Conservation (phyloP, 768 basidiomycete species). For the Agaricus blazei region DNA sequence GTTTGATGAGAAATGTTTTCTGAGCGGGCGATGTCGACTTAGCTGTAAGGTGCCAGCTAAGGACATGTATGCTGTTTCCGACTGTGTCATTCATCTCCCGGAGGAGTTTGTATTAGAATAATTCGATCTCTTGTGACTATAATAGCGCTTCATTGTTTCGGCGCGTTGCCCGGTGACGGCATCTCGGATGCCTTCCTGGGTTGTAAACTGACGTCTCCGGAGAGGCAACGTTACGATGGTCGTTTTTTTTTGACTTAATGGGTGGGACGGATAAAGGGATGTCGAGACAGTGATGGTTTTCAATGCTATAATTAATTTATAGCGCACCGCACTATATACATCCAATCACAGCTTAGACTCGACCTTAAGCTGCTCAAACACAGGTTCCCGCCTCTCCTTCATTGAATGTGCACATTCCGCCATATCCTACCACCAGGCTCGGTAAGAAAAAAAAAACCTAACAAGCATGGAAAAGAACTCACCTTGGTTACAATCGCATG, state of each 20-base stretch:
- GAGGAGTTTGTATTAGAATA: too few species aligned
- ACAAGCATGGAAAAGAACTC: background rate
- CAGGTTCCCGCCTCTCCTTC: conserved; percentile 24
- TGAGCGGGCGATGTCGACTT: too few species aligned
- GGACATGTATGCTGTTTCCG: background rate
- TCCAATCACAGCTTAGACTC: conserved; percentile 7
- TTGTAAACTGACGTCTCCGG: too few species aligned
- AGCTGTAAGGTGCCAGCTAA: background rate
- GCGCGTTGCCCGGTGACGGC: too few species aligned
- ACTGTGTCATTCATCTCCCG: background rate
- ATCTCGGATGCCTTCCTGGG: too few species aligned
- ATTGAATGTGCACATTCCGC: conserved; percentile 28
- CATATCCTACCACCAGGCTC: conserved; percentile 28
- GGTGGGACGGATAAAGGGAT: too few species aligned
- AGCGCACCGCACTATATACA: background rate
- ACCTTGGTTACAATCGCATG: conserved; percentile 37
- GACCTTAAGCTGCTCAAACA: conserved; percentile 22
- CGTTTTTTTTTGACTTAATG: too few species aligned
- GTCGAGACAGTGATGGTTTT: too few species aligned
- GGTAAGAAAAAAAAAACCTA: background rate
- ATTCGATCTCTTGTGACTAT: too few species aligned
- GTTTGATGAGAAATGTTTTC: background rate
- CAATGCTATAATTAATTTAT: too few species aligned
- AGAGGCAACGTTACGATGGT: too few species aligned
- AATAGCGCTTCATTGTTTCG: too few species aligned